Evolutionary conservation across 495 filamentous ascomycete genomes (phyloP), one percentile per base, ranked within the genome.

Genomic region (Hyaloscypha variabilis): DNA sequence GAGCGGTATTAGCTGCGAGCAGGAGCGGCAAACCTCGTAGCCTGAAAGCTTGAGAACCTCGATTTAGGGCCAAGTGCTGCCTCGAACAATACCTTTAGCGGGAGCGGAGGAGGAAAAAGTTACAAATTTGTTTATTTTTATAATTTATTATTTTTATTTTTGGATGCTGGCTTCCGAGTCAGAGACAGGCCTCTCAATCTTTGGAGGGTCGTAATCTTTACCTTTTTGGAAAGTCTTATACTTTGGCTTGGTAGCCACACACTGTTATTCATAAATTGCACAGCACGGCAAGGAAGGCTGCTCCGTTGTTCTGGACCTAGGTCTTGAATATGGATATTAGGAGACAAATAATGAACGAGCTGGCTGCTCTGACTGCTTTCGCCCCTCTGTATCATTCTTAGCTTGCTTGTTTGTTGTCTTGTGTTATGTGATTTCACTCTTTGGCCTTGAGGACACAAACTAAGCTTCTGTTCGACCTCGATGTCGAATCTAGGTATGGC

Each of bases 231-330:
- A n/a, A n/a, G n/a, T n/a, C n/a, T n/a, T n/a, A 52, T 52, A 36
- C 31, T 36, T 13, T 36, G 31, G 31, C 31, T 36, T 5, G 31
- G 31, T 36, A 5, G 31, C 29, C 8, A 2, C 76, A 76, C 0
- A 82, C 89, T 52, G 87, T 86, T 24, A 88, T 89, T 1, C 83
- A 86, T 3, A 88, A n/a, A n/a, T n/a, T n/a, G n/a, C n/a, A n/a
- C n/a, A n/a, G n/a, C n/a, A n/a, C n/a, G n/a, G n/a, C n/a, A n/a
- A 46, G 39, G 39, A 46, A 46, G 39, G 39, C 39, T 17, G 19
- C 39, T 46, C 39, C 14, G 19, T 46, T 46, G 14, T n/a, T n/a
- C n/a, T n/a, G n/a, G n/a, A n/a, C n/a, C n/a, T n/a, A n/a, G n/a
- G n/a, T n/a, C n/a, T n/a, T n/a, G n/a, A n/a, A n/a, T n/a, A n/a